Evolutionary conservation across 208 protist genomes (phyloP).

Genomic region (Phytomonas serpens): DNA sequence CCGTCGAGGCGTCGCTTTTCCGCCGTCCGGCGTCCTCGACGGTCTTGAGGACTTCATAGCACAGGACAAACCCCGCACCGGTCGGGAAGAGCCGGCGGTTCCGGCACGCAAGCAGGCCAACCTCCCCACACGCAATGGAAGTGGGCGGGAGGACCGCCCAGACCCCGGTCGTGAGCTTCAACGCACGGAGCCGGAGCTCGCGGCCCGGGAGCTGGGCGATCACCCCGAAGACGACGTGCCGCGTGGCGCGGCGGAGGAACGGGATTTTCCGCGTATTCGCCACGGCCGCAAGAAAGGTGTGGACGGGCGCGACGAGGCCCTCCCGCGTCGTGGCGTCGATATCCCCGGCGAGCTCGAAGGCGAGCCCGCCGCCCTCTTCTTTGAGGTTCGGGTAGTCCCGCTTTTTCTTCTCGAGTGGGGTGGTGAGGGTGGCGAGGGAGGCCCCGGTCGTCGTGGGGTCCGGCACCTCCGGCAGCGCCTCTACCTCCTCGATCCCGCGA

Average conservation of each 20-base stretch:
- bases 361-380: constrained; percentile 15
- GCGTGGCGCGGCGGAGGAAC: constrained; percentile 32
- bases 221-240: constrained; percentile 51
- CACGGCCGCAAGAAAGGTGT: constrained; percentile 59
- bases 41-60: constrained; percentile 37
- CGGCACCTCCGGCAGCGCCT: constrained; percentile 25
- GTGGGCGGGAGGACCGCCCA: constrained; percentile 59
- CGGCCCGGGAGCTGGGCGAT: constrained; percentile 33
- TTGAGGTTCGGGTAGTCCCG: constrained; percentile 15
- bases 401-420: too few species aligned
- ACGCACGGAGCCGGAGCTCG: constrained; percentile 46
- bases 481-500: constrained; percentile 54
- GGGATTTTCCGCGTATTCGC: constrained; percentile 24
- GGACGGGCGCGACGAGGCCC: constrained; percentile 50
- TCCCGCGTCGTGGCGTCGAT: constrained; percentile 40
- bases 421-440: too few species aligned
- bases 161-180: constrained; percentile 47
- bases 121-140: constrained; percentile 20
- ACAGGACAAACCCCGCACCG: constrained; percentile 67
- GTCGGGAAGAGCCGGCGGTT: constrained; percentile 71
- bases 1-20: too few species aligned
- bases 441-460: constrained; percentile 9
- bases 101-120: constrained; percentile 47
- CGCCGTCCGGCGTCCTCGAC: too few species aligned
- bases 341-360: constrained; percentile 24